These are phyloP conservation scores for Pseudocercospora vitis DNA, from an alignment of 2,329 filamentous ascomycete genomes.

Conservation along the genomic window DNA sequence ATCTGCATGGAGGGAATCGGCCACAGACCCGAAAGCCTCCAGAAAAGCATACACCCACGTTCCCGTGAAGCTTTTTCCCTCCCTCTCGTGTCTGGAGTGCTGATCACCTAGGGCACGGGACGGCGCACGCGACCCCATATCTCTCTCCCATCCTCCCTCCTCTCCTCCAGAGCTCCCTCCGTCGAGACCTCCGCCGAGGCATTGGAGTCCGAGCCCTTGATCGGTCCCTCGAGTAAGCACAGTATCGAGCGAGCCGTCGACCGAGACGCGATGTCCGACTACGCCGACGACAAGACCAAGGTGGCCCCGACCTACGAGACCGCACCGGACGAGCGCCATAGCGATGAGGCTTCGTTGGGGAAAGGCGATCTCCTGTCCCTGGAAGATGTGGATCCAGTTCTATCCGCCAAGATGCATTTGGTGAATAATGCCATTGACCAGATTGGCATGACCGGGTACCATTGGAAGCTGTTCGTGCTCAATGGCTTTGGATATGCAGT, in stretches of 20 bases:
- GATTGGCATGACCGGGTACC: constrained; percentile 55
- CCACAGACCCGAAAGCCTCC: neutral
- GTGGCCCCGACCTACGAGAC: constrained; percentile 19
- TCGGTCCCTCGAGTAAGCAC: constrained; percentile 20
- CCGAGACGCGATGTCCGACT: constrained; percentile 22
- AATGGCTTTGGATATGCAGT: constrained; percentile 64
- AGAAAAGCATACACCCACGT: neutral
- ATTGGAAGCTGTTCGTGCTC: constrained; percentile 60
- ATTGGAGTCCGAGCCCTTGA: constrained; percentile 18
- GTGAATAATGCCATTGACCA: constrained; percentile 64
- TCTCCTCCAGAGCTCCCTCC: constrained; percentile 6
- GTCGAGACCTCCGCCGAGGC: neutral
- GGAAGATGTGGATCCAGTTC: constrained; percentile 60
- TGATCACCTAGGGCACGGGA: constrained; percentile 3
- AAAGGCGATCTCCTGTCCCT: constrained; percentile 56
- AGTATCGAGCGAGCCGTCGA: constrained; percentile 21
- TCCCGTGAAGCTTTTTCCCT: neutral
- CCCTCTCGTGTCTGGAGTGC: neutral
- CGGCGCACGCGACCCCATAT: neutral
- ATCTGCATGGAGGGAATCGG: neutral
- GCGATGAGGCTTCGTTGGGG: constrained; percentile 27
- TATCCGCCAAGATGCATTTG: constrained; percentile 67
- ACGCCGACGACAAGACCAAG: constrained; percentile 22
- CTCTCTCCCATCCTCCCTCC: neutral
- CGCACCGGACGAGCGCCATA: constrained; percentile 2